Evolutionary conservation across 208 protist genomes (phyloP).

Genomic region (Trypanosoma vivax): DNA sequence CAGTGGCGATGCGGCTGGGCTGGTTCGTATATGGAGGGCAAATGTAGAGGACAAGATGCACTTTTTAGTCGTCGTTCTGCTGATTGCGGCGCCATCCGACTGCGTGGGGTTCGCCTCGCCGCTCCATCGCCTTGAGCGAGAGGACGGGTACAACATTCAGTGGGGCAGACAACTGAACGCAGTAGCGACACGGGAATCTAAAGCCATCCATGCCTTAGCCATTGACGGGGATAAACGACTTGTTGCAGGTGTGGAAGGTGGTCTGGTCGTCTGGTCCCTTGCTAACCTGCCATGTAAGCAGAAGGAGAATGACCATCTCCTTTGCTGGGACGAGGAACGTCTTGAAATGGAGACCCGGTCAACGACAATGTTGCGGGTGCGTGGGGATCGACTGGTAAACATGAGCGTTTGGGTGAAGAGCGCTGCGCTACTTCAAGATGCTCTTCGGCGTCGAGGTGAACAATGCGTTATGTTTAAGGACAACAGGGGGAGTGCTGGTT

Average conservation of each 20-base stretch:
- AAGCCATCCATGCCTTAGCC: conserved; percentile 45
- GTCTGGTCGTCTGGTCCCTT: conserved; percentile 59
- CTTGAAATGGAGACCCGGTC: conserved; percentile 4
- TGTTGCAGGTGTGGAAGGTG: conserved; percentile 51
- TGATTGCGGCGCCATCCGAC: conserved; percentile 26
- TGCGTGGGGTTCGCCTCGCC: conserved; percentile 29
- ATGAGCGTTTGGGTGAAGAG: conserved; percentile 52
- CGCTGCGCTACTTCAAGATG: conserved; percentile 16
- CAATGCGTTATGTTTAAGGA: neutral
- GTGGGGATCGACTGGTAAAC: conserved; percentile 46
- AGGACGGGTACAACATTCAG: conserved; percentile 18
- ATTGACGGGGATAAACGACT: conserved; percentile 47
- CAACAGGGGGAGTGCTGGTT: neutral
- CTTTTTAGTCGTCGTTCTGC: conserved; percentile 51
- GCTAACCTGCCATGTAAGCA: conserved; percentile 44
- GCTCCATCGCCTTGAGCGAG: conserved; percentile 31
- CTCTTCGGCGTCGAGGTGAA: conserved; percentile 12
- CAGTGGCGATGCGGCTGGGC: conserved; percentile 44
- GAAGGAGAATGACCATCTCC: conserved; percentile 24
- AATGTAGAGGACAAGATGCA: conserved; percentile 35
- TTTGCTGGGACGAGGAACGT: conserved; percentile 46
- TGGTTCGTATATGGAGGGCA: conserved; percentile 69
- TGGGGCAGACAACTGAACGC: neutral
- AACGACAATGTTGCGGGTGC: conserved; percentile 21
- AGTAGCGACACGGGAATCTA: conserved; percentile 1